phyloP scores from a whole-genome alignment of 768 basidiomycete genomes.

The Tricholoma furcatifolium region DNA sequence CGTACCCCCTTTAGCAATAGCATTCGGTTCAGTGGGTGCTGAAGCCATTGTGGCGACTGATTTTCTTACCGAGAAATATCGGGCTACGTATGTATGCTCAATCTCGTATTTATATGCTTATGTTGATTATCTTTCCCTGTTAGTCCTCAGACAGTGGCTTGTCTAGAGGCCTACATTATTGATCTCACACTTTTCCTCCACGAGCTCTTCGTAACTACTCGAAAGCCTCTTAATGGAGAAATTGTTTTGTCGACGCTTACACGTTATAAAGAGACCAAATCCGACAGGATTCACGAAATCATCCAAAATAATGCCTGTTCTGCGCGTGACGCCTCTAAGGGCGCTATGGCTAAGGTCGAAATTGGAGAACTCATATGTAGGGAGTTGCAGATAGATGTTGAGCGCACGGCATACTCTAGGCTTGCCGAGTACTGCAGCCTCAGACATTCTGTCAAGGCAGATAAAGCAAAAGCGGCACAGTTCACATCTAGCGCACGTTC shows the following conservation, averaged over 20 bases:
- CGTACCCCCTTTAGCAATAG: slow-evolving; percentile 11
- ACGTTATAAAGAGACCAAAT: background rate
- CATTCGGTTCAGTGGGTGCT: slow-evolving; percentile 1
- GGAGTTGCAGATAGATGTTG: too few relatives aligned
- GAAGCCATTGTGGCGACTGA: background rate
- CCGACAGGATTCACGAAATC: background rate
- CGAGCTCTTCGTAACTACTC: slow-evolving; percentile 10
- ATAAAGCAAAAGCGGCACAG: too few relatives aligned
- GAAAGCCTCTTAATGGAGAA: background rate
- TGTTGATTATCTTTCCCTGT: background rate
- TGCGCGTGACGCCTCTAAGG: background rate
- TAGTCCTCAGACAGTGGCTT: slow-evolving; percentile 3
- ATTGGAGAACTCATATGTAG: background rate
- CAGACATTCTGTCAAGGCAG: too few relatives aligned
- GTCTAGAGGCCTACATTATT: too few relatives aligned
- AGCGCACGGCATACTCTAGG: too few relatives aligned
- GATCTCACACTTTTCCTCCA: too few relatives aligned
- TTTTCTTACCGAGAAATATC: background rate
- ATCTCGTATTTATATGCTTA: background rate
- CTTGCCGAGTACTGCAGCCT: too few relatives aligned
- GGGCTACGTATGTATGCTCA: background rate
- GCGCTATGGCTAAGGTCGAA: background rate
- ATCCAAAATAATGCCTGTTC: background rate
- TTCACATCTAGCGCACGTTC: too few relatives aligned
- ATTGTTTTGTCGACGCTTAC: background rate